Conservation (phyloP, 139 green algal genomes). For the Parachlorella kessleri region DNA sequence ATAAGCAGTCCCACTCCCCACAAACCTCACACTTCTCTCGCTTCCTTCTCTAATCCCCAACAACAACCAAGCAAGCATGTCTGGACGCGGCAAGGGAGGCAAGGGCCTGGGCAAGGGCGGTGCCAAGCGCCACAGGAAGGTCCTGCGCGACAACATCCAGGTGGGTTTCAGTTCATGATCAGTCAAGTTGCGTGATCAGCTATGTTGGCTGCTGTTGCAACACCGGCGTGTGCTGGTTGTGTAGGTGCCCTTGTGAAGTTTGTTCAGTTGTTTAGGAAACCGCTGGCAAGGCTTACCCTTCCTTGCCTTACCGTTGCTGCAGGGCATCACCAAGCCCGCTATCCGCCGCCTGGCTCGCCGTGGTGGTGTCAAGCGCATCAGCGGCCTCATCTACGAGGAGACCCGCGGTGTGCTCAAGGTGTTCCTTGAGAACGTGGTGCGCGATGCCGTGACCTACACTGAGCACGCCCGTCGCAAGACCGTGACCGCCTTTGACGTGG, state of each 20-base stretch:
- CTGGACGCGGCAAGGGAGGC: conserved; percentile 91
- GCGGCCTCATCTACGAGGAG: conserved; percentile 90
- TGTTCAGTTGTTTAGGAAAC: no score
- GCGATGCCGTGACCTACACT: conserved; percentile 98
- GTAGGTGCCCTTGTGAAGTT: no score
- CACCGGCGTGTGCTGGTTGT: no score
- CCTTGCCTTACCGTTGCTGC: no score
- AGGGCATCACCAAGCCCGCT: conserved; percentile 82
- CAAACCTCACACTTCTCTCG: not conserved
- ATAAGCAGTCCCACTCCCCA: not conserved
- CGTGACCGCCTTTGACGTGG: conserved; percentile 93
- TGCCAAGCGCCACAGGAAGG: conserved; percentile 93
- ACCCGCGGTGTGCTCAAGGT: conserved; percentile 88
- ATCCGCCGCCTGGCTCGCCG: conserved; percentile 80
- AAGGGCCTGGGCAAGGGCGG: conserved; percentile 93
- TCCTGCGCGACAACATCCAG: conserved; percentile 73
- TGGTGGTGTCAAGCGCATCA: conserved; percentile 89
- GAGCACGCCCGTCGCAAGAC: conserved; percentile 96
- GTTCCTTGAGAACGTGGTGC: conserved; percentile 91
- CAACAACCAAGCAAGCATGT: conserved; percentile 63
- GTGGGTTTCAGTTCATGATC: no score
- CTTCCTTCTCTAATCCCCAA: not conserved
- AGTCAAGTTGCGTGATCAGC: no score
- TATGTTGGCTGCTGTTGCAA: no score
- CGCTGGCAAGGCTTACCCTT: no score